A percentile compares a stretch with the other conserved stretches of the same genome.
Evolutionary conservation across 1,284 basidiomycete genomes (phyloP).

Genomic region (Ganoderma leucocontextum): DNA sequence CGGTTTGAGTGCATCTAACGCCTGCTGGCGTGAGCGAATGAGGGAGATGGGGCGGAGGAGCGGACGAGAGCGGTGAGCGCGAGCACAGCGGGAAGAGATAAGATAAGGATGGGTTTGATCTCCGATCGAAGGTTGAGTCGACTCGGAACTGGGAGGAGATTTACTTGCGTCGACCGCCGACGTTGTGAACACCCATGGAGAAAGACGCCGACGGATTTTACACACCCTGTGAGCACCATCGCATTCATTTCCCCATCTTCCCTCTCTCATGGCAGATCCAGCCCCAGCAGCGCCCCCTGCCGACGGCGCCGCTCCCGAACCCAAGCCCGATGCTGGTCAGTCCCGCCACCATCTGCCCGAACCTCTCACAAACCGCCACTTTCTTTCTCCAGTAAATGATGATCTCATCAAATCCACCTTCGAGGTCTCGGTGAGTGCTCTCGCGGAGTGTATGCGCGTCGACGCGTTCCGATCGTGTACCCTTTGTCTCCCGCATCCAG

Average conservation of each 20-base stretch:
- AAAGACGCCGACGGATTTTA: conserved; percentile 83
- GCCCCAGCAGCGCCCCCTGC: conserved; percentile 16
- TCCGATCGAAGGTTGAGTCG: conserved; percentile 23
- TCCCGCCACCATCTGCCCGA: not conserved
- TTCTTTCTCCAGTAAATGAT: conserved; percentile 50
- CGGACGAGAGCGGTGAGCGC: not conserved
- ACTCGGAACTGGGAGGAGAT: not conserved
- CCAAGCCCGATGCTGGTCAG: conserved; percentile 23
- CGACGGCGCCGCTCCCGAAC: conserved; percentile 18
- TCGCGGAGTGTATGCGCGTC: conserved; percentile 9
- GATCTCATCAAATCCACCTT: conserved; percentile 79
- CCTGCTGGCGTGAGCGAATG: not conserved
- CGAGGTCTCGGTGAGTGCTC: conserved; percentile 68
- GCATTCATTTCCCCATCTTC: conserved; percentile 14
- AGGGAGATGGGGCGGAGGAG: not conserved
- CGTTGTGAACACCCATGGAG: conserved; percentile 49
- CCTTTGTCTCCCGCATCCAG: conserved; percentile 49
- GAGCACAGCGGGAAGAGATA: conserved; percentile 25
- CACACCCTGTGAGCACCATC: conserved; percentile 49
- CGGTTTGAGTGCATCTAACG: not conserved
- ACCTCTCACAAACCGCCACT: conserved; percentile 24
- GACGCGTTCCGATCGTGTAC: conserved; percentile 31
- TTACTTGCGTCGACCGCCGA: not conserved
- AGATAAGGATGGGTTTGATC: conserved; percentile 29
- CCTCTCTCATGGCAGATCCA: conserved; percentile 24